These are phyloP conservation scores for Neocatenulostroma microsporum DNA, from an alignment of 2,329 filamentous ascomycete species.

Conservation along the genomic window DNA sequence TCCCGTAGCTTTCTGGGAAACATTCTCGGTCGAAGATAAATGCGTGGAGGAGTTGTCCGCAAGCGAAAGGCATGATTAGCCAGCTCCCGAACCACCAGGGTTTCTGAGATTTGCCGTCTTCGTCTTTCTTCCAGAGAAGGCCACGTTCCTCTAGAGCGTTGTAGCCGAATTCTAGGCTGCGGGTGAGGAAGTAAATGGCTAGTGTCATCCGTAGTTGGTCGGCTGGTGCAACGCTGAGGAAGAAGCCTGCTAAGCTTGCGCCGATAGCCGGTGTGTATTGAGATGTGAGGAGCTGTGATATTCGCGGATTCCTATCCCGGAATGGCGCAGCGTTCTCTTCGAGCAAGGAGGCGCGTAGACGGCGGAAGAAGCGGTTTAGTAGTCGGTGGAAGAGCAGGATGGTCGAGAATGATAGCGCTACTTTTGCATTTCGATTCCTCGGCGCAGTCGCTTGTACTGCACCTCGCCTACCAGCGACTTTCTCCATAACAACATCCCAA, in stretches of 20 bases:
- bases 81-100: slow-evolving; percentile 57
- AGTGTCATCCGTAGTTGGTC: slow-evolving; percentile 68
- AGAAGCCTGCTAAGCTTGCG: slow-evolving; percentile 76
- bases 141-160: slow-evolving; percentile 69
- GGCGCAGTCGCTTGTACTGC: slow-evolving; percentile 9
- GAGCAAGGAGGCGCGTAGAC: slow-evolving; percentile 69
- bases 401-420: slow-evolving; percentile 74
- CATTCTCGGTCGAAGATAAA: slow-evolving; percentile 47
- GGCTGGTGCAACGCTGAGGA: slow-evolving; percentile 66
- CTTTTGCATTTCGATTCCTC: slow-evolving; percentile 54
- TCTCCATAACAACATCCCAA: slow-evolving; percentile 37
- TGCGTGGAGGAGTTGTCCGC: slow-evolving; percentile 43
- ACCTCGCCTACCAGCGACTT: slow-evolving; percentile 28
- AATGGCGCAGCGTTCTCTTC: slow-evolving; percentile 72
- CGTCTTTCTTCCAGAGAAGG: slow-evolving; percentile 38
- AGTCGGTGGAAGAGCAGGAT: slow-evolving; percentile 84
- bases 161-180: slow-evolving; percentile 78
- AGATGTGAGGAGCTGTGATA: slow-evolving; percentile 69
- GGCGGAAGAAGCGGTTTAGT: slow-evolving; percentile 79
- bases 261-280: slow-evolving; percentile 81
- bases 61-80: slow-evolving; percentile 44
- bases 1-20: slow-evolving; percentile 50
- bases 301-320: slow-evolving; percentile 69
- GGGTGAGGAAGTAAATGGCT: slow-evolving; percentile 72
- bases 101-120: slow-evolving; percentile 43